Evolutionary conservation across 148 eudicot species (phyloP).

Genomic region (Rhododendron kiyosumense): DNA sequence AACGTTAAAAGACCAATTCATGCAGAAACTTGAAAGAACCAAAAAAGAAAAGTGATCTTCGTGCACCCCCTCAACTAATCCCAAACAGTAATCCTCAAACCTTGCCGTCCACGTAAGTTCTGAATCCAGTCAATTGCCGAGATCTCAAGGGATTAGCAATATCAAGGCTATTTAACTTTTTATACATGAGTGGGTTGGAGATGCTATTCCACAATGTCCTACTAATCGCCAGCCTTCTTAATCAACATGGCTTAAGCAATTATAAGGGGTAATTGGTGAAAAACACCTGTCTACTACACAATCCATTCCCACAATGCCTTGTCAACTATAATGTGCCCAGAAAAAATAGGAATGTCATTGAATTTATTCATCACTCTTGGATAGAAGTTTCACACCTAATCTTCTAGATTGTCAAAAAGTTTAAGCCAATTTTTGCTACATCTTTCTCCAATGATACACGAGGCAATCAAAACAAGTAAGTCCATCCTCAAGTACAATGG

Average conservation of each 20-base stretch:
- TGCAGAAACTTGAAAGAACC: not conserved
- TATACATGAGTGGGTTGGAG: not conserved
- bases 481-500: not conserved
- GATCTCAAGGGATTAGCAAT: not conserved
- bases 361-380: not conserved
- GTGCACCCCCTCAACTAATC: not conserved
- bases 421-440: not conserved
- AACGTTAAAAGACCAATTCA: not conserved
- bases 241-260: not conserved
- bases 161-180: not conserved
- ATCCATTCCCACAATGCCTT: not conserved
- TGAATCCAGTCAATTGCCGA: not conserved
- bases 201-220: not conserved
- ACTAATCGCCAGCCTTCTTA: not conserved
- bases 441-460: not conserved
- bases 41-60: not conserved
- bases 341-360: not conserved
- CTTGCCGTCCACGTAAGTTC: not conserved
- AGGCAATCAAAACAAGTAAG: not conserved
- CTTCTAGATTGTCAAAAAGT: not conserved
- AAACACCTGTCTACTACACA: not conserved
- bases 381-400: not conserved
- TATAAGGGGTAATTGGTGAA: not conserved
- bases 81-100: not conserved
- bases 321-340: not conserved